Evolutionary conservation across 257 asterid species (phyloP).

Genomic region (Nicotiana noctiflora): DNA sequence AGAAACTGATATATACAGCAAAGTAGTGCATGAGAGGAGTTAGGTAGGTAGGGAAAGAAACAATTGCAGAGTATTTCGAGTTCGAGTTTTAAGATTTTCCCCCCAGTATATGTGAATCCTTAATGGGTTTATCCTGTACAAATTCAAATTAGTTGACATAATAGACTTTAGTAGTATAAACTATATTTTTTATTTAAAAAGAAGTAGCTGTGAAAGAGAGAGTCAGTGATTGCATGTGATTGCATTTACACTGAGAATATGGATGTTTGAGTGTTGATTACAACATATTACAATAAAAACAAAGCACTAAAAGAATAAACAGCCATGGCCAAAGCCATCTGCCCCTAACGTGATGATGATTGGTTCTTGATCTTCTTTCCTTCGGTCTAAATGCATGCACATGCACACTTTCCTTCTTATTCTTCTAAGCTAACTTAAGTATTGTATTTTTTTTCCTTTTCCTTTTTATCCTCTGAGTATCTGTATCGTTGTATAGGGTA

Average conservation of each 20-base stretch:
- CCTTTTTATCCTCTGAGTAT: not conserved
- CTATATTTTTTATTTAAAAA: no score
- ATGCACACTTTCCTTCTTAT: not conserved
- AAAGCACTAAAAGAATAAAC: not conserved
- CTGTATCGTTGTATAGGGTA: no score
- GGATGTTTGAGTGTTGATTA: conserved; percentile 7
- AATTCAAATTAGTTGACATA: not conserved
- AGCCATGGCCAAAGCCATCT: not conserved
- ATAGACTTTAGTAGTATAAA: not conserved
- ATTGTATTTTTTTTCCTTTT: not conserved
- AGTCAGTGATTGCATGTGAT: not conserved
- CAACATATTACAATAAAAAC: not conserved
- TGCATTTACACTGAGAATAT: not conserved
- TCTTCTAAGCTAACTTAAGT: not conserved
- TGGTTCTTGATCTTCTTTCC: not conserved
- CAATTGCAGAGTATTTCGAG: no score
- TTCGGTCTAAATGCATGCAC: not conserved
- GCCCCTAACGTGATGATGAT: not conserved
- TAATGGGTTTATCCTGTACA: not conserved
- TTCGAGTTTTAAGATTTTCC: no score
- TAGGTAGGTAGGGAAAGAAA: no score
- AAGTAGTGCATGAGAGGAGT: not conserved
- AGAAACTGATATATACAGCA: not conserved
- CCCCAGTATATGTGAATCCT: no score
- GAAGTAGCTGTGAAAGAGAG: not conserved